These are phyloP conservation scores for Penicillium hesseltinei DNA, from an alignment of 2,329 filamentous ascomycete species.

Conservation along the genomic window DNA sequence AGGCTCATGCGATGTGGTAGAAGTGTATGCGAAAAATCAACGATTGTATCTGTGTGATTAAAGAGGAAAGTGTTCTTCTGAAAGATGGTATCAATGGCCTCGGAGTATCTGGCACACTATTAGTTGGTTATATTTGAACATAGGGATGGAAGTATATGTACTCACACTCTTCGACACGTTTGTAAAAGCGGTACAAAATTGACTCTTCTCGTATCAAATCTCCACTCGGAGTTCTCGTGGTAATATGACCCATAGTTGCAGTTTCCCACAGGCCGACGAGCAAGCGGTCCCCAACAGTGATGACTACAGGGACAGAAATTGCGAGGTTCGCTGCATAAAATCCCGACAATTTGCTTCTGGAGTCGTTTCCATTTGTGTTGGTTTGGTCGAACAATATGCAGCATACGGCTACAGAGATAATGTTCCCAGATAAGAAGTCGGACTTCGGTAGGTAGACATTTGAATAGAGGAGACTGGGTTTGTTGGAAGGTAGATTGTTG, in stretches of 20 bases:
- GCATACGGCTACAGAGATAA: not conserved
- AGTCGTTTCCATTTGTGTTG: not conserved
- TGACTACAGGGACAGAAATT: conserved; percentile 1
- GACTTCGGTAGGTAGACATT: not conserved
- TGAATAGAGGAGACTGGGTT: not conserved
- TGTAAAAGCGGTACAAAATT: not conserved
- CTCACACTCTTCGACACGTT: not conserved
- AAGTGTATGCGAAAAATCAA: not conserved
- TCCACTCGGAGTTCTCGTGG: not conserved
- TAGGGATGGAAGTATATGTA: not conserved
- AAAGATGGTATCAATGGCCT: not conserved
- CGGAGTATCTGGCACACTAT: not conserved
- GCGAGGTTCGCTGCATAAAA: not conserved
- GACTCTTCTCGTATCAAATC: not conserved
- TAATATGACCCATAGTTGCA: not conserved
- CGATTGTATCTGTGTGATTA: not conserved
- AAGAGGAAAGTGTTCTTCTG: conserved; percentile 3
- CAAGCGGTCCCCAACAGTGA: conserved; percentile 1
- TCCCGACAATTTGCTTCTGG: not conserved
- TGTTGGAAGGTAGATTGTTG: not conserved
- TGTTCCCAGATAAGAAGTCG: not conserved
- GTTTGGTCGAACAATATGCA: not conserved
- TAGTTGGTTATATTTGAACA: not conserved
- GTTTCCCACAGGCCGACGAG: not conserved
- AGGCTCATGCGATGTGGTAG: not conserved